phyloP scores from a whole-genome alignment of 352 stramenopile genomes.

The Phytopythium helicoides region DNA sequence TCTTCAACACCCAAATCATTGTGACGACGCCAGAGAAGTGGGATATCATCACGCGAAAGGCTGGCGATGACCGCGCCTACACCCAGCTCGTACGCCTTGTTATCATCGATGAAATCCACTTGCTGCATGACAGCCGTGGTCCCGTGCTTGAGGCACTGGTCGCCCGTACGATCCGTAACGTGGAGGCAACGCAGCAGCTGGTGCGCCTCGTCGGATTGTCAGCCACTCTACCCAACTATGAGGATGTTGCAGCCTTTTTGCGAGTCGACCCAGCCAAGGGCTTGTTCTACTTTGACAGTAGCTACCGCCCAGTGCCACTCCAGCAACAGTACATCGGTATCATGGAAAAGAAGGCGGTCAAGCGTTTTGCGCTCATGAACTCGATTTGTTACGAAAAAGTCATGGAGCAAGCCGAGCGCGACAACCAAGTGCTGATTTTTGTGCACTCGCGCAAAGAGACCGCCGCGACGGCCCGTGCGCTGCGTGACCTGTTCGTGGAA shows the following conservation, averaged over 20 bases:
- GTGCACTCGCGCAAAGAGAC: constrained; percentile 99
- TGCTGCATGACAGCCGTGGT: constrained; percentile 98
- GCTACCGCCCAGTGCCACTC: constrained; percentile 97
- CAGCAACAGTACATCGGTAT: constrained; percentile 99
- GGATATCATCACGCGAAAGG: constrained; percentile 99
- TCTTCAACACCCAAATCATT: constrained; percentile 99
- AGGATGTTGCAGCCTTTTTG: constrained; percentile 98
- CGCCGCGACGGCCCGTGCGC: constrained; percentile 94
- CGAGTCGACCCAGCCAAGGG: constrained; percentile 97
- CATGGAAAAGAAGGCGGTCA: constrained; percentile 99
- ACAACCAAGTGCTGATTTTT: constrained; percentile 99
- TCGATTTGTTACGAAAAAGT: constrained; percentile 99
- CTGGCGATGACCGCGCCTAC: constrained; percentile 95
- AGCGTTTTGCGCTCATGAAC: constrained; percentile 99
- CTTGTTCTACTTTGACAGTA: constrained; percentile 99
- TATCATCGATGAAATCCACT: constrained; percentile 99
- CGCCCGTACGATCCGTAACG: constrained; percentile 95
- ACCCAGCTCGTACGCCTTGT: constrained; percentile 98
- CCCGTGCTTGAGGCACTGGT: constrained; percentile 98
- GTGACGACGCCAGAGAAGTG: constrained; percentile 99
- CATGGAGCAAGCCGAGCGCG: constrained; percentile 89
- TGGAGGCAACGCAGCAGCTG: constrained; percentile 97
- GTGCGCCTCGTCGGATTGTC: constrained; percentile 97
- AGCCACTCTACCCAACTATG: constrained; percentile 99
- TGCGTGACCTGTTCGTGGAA: constrained; percentile 95